Percentiles rank a stretch among this genome's conserved stretches.
phyloP scores from a whole-genome alignment of 768 basidiomycete species.

The Tulasnella sp. region DNA sequence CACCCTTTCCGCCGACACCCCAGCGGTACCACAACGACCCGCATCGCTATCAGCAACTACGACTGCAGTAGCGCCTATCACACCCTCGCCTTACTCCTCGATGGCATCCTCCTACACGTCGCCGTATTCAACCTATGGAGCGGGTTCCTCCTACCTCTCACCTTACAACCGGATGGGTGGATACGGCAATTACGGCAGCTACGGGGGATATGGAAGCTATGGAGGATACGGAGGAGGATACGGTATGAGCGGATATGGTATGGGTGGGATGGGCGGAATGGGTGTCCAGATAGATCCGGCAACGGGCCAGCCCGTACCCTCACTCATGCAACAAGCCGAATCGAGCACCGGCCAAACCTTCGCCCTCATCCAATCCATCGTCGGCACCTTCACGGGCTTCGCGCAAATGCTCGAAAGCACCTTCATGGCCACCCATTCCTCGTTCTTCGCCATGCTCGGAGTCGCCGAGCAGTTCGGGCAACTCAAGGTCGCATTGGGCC shows the following conservation, averaged over 20 bases:
- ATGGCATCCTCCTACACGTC: slow-evolving; percentile 20
- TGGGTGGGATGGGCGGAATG: slow-evolving; percentile 19
- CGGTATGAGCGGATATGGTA: slow-evolving; percentile 31
- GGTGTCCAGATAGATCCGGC: slow-evolving; percentile 34
- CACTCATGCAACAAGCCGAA: slow-evolving; percentile 81
- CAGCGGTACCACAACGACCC: slow-evolving; percentile 8
- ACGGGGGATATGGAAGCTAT: slow-evolving; percentile 34
- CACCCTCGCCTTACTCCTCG: slow-evolving; percentile 3
- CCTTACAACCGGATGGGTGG: slow-evolving; percentile 30
- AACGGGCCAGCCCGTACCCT: slow-evolving; percentile 33
- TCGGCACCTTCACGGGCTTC: slow-evolving; percentile 88
- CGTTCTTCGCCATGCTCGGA: slow-evolving; percentile 79
- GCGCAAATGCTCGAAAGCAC: slow-evolving; percentile 97
- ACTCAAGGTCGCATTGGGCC: slow-evolving; percentile 83
- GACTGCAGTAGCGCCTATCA: slow-evolving; percentile 16
- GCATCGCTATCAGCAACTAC: slow-evolving; percentile 10
- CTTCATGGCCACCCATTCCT: slow-evolving; percentile 93
- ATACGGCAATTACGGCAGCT: slow-evolving; percentile 24
- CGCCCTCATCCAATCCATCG: slow-evolving; percentile 83
- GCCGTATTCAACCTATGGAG: slow-evolving; percentile 29
- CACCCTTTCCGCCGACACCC: slow-evolving; percentile 19
- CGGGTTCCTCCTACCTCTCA: slow-evolving; percentile 24
- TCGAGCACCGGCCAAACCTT: slow-evolving; percentile 87
- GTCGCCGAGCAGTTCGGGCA: slow-evolving; percentile 93
- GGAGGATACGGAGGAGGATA: slow-evolving; percentile 30